These are phyloP conservation scores for Ustilago trichophora DNA, from an alignment of 1,284 basidiomycete genomes.

Conservation along the genomic window DNA sequence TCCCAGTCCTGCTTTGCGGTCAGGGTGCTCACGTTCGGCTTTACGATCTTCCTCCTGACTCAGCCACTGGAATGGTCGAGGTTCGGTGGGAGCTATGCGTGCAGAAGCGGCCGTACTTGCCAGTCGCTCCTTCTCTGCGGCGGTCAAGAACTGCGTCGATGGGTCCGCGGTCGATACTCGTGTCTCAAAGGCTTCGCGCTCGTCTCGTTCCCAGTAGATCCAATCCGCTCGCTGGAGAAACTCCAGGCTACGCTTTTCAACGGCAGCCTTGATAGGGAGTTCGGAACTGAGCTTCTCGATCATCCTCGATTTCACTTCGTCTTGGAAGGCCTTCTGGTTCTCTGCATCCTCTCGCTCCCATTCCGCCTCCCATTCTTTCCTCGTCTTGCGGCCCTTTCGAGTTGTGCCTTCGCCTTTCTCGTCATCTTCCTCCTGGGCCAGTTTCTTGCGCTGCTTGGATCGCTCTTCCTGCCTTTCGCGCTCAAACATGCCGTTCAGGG, in stretches of 20 bases:
- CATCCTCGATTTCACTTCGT: slow-evolving; percentile 16
- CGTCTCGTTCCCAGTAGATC: slow-evolving; percentile 30
- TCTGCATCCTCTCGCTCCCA: background rate
- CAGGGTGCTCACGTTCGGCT: slow-evolving; percentile 30
- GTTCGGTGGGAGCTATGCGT: slow-evolving; percentile 16
- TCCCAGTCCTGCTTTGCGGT: slow-evolving; percentile 29
- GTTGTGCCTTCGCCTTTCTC: background rate
- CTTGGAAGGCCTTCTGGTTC: background rate
- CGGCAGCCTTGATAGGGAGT: slow-evolving; percentile 13
- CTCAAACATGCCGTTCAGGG: slow-evolving; percentile 27
- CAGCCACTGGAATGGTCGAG: slow-evolving; percentile 24
- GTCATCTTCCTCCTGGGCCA: background rate
- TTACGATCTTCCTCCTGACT: background rate
- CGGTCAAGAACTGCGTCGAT: background rate
- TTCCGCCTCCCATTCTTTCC: slow-evolving; percentile 15
- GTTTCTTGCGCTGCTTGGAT: slow-evolving; percentile 1
- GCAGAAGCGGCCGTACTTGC: background rate
- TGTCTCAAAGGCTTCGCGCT: slow-evolving; percentile 25
- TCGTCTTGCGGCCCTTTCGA: slow-evolving; percentile 1
- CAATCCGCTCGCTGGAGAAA: slow-evolving; percentile 26
- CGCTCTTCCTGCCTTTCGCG: slow-evolving; percentile 9
- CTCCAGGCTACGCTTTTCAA: slow-evolving; percentile 20
- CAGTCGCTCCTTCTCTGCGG: slow-evolving; percentile 10
- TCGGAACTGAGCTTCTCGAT: slow-evolving; percentile 26
- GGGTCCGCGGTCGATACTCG: slow-evolving; percentile 6